These are phyloP conservation scores for Colletotrichum lini DNA, from an alignment of 2,329 filamentous ascomycete species.

Conservation along the genomic window DNA sequence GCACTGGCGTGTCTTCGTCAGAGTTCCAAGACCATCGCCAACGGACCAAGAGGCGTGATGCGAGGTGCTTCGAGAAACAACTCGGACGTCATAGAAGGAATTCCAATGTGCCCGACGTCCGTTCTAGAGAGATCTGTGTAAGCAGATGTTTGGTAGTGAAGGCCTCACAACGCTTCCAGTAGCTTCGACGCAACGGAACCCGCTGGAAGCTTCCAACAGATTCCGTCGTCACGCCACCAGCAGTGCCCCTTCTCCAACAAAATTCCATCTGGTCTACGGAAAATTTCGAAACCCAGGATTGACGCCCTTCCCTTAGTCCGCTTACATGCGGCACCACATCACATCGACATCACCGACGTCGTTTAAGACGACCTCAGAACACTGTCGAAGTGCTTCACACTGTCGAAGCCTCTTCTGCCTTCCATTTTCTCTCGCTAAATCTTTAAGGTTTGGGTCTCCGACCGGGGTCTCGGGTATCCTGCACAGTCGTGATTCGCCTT, in stretches of 20 bases:
- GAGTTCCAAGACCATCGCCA: slow-evolving; percentile 47
- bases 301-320: fast-evolving
- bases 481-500: neutral
- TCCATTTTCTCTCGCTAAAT: slow-evolving; percentile 7
- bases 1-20: slow-evolving; percentile 43
- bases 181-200: slow-evolving; percentile 43
- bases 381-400: neutral
- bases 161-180: slow-evolving; percentile 38
- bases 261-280: neutral
- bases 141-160: slow-evolving; percentile 18
- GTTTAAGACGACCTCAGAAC: neutral
- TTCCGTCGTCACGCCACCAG: slow-evolving; percentile 44
- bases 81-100: slow-evolving; percentile 19
- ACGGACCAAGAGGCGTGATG: slow-evolving; percentile 17
- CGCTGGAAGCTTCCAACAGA: slow-evolving; percentile 48
- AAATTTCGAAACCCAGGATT: neutral
- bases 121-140: slow-evolving; percentile 10
- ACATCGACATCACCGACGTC: too few species aligned
- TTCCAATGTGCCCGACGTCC: neutral
- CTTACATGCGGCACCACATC: neutral
- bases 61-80: slow-evolving; percentile 39
- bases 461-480: neutral
- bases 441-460: slow-evolving; percentile 25
- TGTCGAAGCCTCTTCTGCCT: neutral
- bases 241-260: neutral